phyloP scores from a whole-genome alignment of 2,329 filamentous ascomycete species.

The Zymoseptoria tritici region DNA sequence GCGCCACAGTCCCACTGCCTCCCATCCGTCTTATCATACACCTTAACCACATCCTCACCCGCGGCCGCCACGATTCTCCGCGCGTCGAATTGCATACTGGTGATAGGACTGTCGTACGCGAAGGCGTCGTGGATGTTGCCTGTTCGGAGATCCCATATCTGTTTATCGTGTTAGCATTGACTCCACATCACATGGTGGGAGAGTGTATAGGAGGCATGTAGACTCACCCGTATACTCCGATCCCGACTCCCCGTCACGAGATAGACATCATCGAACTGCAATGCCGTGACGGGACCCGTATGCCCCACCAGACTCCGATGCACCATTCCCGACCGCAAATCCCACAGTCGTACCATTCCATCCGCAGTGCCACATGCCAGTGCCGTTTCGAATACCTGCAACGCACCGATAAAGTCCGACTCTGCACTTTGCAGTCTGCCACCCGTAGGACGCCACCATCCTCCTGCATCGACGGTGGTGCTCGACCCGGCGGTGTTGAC shows the following conservation, averaged over 20 bases:
- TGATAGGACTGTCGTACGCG: conserved; percentile 85
- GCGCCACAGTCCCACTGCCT: conserved; percentile 94
- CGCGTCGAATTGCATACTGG: conserved; percentile 94
- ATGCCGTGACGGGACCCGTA: conserved; percentile 83
- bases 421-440: conserved; percentile 51
- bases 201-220: no score
- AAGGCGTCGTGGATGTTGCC: conserved; percentile 94
- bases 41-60: conserved; percentile 88
- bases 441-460: conserved; percentile 65
- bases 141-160: conserved; percentile 98
- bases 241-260: conserved; percentile 89
- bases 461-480: conserved; percentile 14
- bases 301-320: conserved; percentile 92
- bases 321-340: conserved; percentile 93
- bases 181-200: no score
- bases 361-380: conserved; percentile 94
- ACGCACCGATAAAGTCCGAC: conserved; percentile 86
- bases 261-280: conserved; percentile 95
- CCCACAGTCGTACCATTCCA: conserved; percentile 94
- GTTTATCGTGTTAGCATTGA: conserved; percentile 23
- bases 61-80: conserved; percentile 84
- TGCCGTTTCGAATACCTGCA: conserved; percentile 94
- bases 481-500: conserved; percentile 1
- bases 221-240: conserved; percentile 80
- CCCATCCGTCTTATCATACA: conserved; percentile 96